Percentiles rank a stretch among this genome's conserved stretches.
Evolutionary conservation across 352 stramenopile genomes (phyloP).

Genomic region (Pythium insidiosum): DNA sequence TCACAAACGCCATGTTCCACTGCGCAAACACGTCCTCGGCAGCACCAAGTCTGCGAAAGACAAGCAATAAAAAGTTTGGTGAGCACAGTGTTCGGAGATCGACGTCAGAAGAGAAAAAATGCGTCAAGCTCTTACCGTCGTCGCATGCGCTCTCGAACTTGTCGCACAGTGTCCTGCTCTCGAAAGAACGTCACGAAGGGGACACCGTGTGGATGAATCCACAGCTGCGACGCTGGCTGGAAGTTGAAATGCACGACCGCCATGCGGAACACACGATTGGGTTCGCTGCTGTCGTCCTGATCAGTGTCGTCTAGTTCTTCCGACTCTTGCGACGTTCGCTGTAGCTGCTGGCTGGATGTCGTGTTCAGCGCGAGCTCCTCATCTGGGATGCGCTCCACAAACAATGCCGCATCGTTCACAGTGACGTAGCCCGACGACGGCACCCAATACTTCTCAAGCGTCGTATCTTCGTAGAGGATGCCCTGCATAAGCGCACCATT

Average conservation of each 20-base stretch:
- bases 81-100: slow-evolving; percentile 1
- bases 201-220: slow-evolving; percentile 70
- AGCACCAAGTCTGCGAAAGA: slow-evolving; percentile 73
- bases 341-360: background rate
- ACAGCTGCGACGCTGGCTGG: slow-evolving; percentile 37
- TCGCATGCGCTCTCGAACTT: slow-evolving; percentile 71
- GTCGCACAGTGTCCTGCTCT: slow-evolving; percentile 45
- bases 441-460: slow-evolving; percentile 45
- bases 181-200: slow-evolving; percentile 60
- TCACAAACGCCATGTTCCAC: slow-evolving; percentile 71
- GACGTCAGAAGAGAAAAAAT: background rate
- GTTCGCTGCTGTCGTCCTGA: too few species aligned
- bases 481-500: slow-evolving; percentile 42
- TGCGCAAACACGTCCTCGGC: slow-evolving; percentile 49
- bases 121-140: slow-evolving; percentile 6
- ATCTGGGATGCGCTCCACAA: slow-evolving; percentile 43
- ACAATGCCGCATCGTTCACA: slow-evolving; percentile 33
- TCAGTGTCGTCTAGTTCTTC: too few species aligned
- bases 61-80: too few species aligned
- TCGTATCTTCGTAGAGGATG: slow-evolving; percentile 26
- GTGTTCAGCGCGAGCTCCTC: slow-evolving; percentile 28
- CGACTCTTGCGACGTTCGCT: too few species aligned
- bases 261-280: slow-evolving; percentile 26
- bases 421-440: slow-evolving; percentile 15
- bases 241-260: slow-evolving; percentile 76